These are phyloP conservation scores for Xylaria venustula DNA, from an alignment of 495 filamentous ascomycete species.

Conservation along the genomic window DNA sequence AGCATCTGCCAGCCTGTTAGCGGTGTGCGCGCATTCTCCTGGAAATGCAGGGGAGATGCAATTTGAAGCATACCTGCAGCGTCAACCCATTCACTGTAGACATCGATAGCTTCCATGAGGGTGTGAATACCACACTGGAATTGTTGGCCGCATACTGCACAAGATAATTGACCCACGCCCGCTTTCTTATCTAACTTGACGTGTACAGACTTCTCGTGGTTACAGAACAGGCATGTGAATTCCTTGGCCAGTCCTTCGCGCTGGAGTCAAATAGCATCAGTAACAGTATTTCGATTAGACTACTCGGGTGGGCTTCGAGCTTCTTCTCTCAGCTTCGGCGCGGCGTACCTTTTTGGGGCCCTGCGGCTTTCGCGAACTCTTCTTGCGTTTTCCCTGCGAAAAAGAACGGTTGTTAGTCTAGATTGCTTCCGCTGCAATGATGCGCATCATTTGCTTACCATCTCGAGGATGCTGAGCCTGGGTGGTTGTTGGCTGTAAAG, in stretches of 20 bases:
- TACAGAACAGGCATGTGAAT: slow-evolving; percentile 98
- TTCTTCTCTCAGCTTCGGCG: neutral
- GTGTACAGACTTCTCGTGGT: slow-evolving; percentile 86
- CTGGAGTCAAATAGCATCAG: neutral
- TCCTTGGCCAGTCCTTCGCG: slow-evolving; percentile 60
- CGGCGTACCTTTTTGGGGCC: slow-evolving; percentile 73
- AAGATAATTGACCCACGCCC: slow-evolving; percentile 77
- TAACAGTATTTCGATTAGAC: neutral
- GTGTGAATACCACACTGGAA: slow-evolving; percentile 76
- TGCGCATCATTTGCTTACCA: neutral
- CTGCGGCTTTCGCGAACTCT: slow-evolving; percentile 79
- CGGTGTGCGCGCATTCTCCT: neutral
- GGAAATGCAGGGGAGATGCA: slow-evolving; percentile 23
- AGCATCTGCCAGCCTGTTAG: slow-evolving; percentile 34
- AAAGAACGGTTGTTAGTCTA: neutral
- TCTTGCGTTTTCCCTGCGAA: slow-evolving; percentile 85
- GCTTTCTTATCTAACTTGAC: slow-evolving; percentile 91
- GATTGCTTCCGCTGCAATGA: neutral
- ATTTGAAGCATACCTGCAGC: slow-evolving; percentile 73
- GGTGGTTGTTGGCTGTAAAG: neutral
- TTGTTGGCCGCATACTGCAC: slow-evolving; percentile 88
- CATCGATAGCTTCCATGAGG: slow-evolving; percentile 69
- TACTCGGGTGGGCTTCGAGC: neutral
- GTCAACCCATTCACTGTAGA: slow-evolving; percentile 98
- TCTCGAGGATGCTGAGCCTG: neutral